Percentiles rank a stretch among this genome's conserved stretches.
These are phyloP conservation scores for Cryphonectria japonica DNA, from an alignment of 2,329 filamentous ascomycete genomes.

Conservation along the genomic window DNA sequence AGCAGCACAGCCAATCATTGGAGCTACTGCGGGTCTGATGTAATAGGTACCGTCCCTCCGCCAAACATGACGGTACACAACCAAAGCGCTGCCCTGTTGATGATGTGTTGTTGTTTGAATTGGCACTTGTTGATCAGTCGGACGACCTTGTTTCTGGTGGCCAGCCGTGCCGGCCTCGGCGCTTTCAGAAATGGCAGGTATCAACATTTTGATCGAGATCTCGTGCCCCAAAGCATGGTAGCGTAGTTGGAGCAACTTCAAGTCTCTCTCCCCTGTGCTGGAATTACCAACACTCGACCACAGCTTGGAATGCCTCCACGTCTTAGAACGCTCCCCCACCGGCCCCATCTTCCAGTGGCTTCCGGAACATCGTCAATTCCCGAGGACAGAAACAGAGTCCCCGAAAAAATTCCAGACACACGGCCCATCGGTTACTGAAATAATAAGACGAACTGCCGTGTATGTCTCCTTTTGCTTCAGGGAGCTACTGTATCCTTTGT, in stretches of 20 bases:
- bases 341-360: not conserved
- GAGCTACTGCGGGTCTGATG: slow-evolving; percentile 23
- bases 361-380: not conserved
- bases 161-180: not conserved
- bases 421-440: not conserved
- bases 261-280: not conserved
- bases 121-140: slow-evolving; percentile 16
- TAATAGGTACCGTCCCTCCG: slow-evolving; percentile 17
- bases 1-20: slow-evolving; percentile 14
- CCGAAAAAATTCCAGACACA: slow-evolving; percentile 1
- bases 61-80: not conserved
- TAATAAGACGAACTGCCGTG: not conserved
- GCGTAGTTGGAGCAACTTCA: not conserved
- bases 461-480: not conserved
- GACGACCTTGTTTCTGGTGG: slow-evolving; percentile 2
- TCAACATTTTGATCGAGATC: slow-evolving; percentile 25
- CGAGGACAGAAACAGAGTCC: slow-evolving; percentile 8
- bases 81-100: not conserved
- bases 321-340: not conserved
- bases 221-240: not conserved
- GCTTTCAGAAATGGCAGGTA: slow-evolving; percentile 15
- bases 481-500: not conserved
- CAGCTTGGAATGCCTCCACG: not conserved
- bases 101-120: not conserved
- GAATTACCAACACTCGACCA: not conserved